Evolutionary conservation across 108 stramenopile genomes (phyloP).

Genomic region (Nitzschia palea): DNA sequence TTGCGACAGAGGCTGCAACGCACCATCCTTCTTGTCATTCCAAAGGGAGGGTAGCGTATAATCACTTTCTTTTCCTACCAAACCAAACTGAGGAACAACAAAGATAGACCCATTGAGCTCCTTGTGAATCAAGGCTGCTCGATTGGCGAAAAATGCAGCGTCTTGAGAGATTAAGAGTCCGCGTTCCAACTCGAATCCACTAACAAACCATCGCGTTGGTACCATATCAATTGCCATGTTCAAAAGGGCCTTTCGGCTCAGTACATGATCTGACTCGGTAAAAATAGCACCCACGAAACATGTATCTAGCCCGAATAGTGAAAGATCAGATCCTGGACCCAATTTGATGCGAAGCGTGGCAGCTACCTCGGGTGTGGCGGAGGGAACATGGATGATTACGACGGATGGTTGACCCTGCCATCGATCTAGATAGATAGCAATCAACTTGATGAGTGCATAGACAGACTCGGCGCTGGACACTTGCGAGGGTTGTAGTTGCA

Average conservation of each 20-base stretch:
- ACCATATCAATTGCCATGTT: conserved; percentile 85
- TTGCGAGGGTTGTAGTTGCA: conserved; percentile 62
- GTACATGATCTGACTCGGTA: conserved; percentile 20
- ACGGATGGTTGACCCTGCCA: conserved; percentile 82
- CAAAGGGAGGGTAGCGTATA: conserved; percentile 18
- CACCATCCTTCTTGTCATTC: conserved; percentile 8
- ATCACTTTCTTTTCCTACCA: conserved; percentile 43
- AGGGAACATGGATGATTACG: conserved; percentile 62
- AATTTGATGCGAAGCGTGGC: conserved; percentile 23
- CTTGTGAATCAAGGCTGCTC: conserved; percentile 43
- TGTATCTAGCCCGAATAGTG: conserved; percentile 37
- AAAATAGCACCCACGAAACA: conserved; percentile 59
- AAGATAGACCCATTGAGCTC: conserved; percentile 57
- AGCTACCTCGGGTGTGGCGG: conserved; percentile 20
- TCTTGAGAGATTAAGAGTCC: conserved; percentile 76
- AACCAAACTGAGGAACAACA: conserved; percentile 75
- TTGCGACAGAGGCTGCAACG: conserved; percentile 10
- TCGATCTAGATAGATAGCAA: conserved; percentile 61
- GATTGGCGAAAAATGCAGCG: conserved; percentile 53
- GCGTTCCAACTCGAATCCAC: conserved; percentile 76
- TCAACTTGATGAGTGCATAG: conserved; percentile 41
- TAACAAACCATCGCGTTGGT: conserved; percentile 80
- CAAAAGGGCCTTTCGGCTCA: conserved; percentile 78
- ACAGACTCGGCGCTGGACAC: conserved; percentile 43
- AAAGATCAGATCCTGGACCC: conserved; percentile 37